Evolutionary conservation across 768 basidiomycete species (phyloP).

Genomic region (Russula ochroleuca): DNA sequence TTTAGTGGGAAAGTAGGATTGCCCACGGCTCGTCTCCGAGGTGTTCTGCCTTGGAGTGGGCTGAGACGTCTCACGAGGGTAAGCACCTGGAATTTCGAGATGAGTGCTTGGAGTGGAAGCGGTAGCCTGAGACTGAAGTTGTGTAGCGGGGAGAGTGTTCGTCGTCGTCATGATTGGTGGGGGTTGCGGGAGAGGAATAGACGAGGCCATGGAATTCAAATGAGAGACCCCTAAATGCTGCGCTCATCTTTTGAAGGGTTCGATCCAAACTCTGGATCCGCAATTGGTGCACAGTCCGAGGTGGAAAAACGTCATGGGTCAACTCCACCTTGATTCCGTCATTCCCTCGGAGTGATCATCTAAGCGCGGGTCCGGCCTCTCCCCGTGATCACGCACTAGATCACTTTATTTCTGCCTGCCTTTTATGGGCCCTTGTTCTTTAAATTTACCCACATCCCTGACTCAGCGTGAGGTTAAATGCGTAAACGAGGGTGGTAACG

Average conservation of each 20-base stretch:
- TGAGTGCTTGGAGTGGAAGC: constrained; percentile 16
- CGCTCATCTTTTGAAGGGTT: constrained; percentile 16
- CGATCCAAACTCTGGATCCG: constrained; percentile 18
- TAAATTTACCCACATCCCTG: neutral
- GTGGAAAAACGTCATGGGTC: constrained; percentile 2
- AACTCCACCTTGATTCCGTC: constrained; percentile 18
- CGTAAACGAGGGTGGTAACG: neutral
- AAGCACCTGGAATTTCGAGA: constrained; percentile 19
- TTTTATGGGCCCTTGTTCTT: neutral
- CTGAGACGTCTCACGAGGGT: constrained; percentile 4
- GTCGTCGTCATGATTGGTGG: constrained; percentile 23
- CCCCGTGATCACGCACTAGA: neutral
- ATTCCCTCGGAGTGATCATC: constrained; percentile 5
- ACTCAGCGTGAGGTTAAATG: neutral
- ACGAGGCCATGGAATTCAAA: constrained; percentile 10
- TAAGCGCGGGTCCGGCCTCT: neutral
- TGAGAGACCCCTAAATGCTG: constrained; percentile 15
- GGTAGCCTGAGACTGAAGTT: neutral
- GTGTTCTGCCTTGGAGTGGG: neutral
- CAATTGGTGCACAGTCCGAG: neutral
- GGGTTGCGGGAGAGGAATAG: neutral
- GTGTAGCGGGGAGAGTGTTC: neutral
- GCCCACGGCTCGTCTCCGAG: neutral
- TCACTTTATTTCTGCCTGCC: neutral
- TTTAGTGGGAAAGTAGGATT: neutral